These are phyloP conservation scores for Mycena filopes DNA, from an alignment of 768 basidiomycete species.

Conservation along the genomic window DNA sequence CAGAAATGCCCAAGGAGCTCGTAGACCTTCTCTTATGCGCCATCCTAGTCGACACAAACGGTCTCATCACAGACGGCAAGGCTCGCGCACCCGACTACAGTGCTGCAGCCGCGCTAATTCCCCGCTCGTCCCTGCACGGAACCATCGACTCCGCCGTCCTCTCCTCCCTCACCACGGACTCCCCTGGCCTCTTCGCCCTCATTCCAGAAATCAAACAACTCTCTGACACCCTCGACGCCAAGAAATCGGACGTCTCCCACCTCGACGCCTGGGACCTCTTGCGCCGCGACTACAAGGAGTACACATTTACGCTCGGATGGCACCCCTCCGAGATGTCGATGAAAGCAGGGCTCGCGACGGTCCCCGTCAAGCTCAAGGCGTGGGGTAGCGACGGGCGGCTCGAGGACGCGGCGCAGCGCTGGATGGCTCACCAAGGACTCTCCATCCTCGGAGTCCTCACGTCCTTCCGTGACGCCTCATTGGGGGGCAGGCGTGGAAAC, in stretches of 20 bases:
- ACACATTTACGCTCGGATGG: slow-evolving; percentile 62
- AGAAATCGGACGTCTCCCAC: slow-evolving; percentile 76
- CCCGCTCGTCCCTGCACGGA: slow-evolving; percentile 59
- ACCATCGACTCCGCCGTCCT: slow-evolving; percentile 37
- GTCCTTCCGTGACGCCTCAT: slow-evolving; percentile 62
- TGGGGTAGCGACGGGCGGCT: slow-evolving; percentile 62
- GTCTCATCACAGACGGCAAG: slow-evolving; percentile 82
- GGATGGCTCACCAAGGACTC: slow-evolving; percentile 74
- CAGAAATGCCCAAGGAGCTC: slow-evolving; percentile 65
- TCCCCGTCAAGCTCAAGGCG: slow-evolving; percentile 73
- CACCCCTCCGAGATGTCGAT: slow-evolving; percentile 49
- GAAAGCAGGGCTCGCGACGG: slow-evolving; percentile 82
- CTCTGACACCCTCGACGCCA: slow-evolving; percentile 54
- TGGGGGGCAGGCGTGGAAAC: slow-evolving; percentile 47
- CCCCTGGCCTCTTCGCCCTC: slow-evolving; percentile 34
- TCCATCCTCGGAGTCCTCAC: slow-evolving; percentile 85
- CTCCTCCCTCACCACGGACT: slow-evolving; percentile 17
- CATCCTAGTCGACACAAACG: slow-evolving; percentile 89
- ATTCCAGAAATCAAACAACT: slow-evolving; percentile 60
- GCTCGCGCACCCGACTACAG: slow-evolving; percentile 71
- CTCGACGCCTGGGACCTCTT: slow-evolving; percentile 82
- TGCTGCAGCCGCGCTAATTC: slow-evolving; percentile 72
- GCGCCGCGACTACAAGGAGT: slow-evolving; percentile 96
- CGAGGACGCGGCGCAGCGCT: slow-evolving; percentile 54
- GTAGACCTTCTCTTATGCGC: slow-evolving; percentile 84